Conservation (phyloP, 2,329 filamentous ascomycete species). For the Colletotrichum paranaense region DNA sequence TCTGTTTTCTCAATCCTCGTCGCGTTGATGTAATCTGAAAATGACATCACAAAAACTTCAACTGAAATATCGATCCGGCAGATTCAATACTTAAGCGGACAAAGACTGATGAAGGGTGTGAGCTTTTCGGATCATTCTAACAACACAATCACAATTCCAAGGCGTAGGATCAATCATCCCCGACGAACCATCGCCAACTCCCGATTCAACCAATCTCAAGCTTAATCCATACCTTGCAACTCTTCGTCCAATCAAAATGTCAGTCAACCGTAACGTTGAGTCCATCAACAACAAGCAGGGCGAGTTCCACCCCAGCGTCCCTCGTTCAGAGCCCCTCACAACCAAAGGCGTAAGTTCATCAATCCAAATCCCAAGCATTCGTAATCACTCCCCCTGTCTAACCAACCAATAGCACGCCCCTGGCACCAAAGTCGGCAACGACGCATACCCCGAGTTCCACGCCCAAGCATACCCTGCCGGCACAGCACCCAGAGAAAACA, state of each 20-base stretch:
- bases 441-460: constrained; percentile 71
- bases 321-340: constrained; percentile 63
- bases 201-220: background rate
- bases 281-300: constrained; percentile 63
- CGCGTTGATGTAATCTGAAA: constrained; percentile 20
- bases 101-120: background rate
- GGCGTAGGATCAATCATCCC: background rate
- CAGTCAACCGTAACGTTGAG: constrained; percentile 58
- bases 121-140: background rate
- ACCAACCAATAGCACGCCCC: constrained; percentile 67
- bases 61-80: no score
- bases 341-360: constrained; percentile 63
- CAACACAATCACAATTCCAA: background rate
- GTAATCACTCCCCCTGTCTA: background rate
- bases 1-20: constrained; percentile 18
- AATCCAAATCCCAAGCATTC: background rate
- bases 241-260: constrained; percentile 47
- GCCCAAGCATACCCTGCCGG: constrained; percentile 71
- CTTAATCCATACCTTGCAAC: background rate
- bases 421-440: constrained; percentile 70
- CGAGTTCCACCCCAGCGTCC: constrained; percentile 64
- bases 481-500: constrained; percentile 64
- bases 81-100: constrained; percentile 12
- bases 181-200: no score
- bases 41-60: background rate